Evolutionary conservation across 2,329 filamentous ascomycete genomes (phyloP), one percentile per base, ranked within the genome.

Genomic region (Phialophora tarda): DNA sequence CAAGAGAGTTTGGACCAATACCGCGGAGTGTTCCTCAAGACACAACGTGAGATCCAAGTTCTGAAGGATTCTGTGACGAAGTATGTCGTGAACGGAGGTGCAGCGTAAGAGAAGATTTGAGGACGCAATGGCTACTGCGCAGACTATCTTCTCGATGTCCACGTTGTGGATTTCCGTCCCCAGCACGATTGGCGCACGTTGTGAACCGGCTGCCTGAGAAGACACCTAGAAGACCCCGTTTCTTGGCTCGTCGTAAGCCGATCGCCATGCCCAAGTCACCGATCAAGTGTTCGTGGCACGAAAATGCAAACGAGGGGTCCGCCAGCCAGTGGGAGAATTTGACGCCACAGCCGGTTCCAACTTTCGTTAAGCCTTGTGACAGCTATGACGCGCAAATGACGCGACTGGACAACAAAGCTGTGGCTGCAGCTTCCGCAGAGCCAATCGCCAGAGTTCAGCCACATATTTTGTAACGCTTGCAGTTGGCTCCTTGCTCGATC

Each of bases 1-100:
- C 84, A 88, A 62, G 89, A 96, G 77, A 97, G 91, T 76, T 82
- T 99, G 63, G 86, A 89, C 67, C 92, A 95, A 81, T 99, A 98
- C 77, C 88, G 89, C 59, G 88, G 89, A 61, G 92, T 97, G 14
- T 99, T 94, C 79, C 83, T 90, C 72, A 91, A 93, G 74, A 93
- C 92, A 1, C 86, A 89, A 73, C 88, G 91, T 76, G 89, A 91
- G 75, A 86, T 97, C 64, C 85, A 88, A 48, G 80, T 86, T 69
- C 77, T 89, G 65, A 87, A 86, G 73, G 77, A 82, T 76, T 84
- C 85, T 4, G 86, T 85, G 75, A 82, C 83, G 68, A 83, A 85
- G 71, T 88, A 86, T 74, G 78, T 88, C 44, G 81, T 83, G 67
- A 78, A 79, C 38, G 68, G 70, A 34, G 74, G 63, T 21, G 26